Base-by-base conservation (phyloP, 129 eudicot genomes). In the Artemisia tridentata region DNA sequence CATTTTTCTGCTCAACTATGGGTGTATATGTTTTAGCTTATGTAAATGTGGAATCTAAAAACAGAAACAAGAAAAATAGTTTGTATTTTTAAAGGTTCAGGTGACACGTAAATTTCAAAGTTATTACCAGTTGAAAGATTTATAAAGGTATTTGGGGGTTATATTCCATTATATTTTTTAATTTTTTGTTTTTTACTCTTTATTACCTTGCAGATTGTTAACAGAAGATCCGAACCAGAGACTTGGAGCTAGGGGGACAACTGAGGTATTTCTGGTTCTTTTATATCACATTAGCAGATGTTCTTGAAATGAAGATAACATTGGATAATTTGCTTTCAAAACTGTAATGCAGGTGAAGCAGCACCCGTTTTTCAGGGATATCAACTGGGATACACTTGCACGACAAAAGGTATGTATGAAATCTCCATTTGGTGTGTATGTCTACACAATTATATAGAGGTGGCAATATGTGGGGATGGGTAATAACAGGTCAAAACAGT, bases 381-480 rank as follows among this genome's bases (percentile, higher is more conserved):
- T 95, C 29, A 95, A 95, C 74, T 95, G 99, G 99, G 93, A 90
- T 61, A 95, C 99, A 3, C 96, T 95, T 73, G 99, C 97, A 23
- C 87, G 97, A 67, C 99, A 95, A 64, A 95, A 95, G 99, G 99
- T 95, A 62, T 50, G 75, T 68, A 31, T 68, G 74, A 55, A 48
- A 43, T 25, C 19, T 75, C 23, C 66, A 54, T 76, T 19, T 69
- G 34, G 13, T 20, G 17, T 51, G 5, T 65, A n/a, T 73, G 18
- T 20, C 16, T 50, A 17, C 20, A 27, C 29, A 31, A 31, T 31
- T 4, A 60, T 59, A 55, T 60, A 27, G 14, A 21, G 65, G 10
- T 60, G 41, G 45, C 45, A 60, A 60, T 60, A 21, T 25, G 45
- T 11, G 41, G 41, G 41, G 41, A 5, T 5, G 41, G 7, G 41